These are phyloP conservation scores for Chaetomium cochliodes DNA, from an alignment of 495 filamentous ascomycete genomes.

Conservation along the genomic window DNA sequence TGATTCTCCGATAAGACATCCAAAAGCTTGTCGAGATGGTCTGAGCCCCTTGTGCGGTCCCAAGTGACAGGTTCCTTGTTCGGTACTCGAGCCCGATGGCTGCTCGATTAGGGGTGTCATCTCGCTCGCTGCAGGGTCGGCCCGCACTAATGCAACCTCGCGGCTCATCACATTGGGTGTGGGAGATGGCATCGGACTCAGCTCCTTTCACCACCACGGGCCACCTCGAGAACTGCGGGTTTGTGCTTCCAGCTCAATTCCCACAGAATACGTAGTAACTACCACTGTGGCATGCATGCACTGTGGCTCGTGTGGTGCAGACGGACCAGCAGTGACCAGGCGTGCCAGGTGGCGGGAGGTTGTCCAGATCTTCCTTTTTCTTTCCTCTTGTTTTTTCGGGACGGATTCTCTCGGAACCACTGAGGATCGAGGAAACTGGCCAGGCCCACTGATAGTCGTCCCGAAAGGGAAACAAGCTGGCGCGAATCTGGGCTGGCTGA, in stretches of 20 bases:
- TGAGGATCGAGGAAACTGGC: not conserved
- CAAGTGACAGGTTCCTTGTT: not conserved
- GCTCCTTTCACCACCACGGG: not conserved
- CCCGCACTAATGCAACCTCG: constrained; percentile 32
- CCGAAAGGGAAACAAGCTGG: not conserved
- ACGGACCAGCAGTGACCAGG: too few species aligned
- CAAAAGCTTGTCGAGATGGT: not conserved
- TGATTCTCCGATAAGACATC: too few species aligned
- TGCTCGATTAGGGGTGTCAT: constrained; percentile 24
- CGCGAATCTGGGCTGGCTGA: too few species aligned
- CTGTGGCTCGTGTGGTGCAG: too few species aligned
- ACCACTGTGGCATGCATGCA: too few species aligned
- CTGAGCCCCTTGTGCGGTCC: not conserved
- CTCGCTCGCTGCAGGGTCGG: constrained; percentile 25
- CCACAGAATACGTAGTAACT: too few species aligned
- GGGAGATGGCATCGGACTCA: not conserved
- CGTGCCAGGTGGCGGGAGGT: not conserved
- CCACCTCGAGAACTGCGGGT: too few species aligned
- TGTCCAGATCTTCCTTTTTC: not conserved
- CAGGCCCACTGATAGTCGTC: constrained; percentile 1
- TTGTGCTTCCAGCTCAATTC: too few species aligned
- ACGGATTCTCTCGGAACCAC: not conserved
- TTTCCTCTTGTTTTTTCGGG: not conserved
- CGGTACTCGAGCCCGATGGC: not conserved
- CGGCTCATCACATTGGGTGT: constrained; percentile 21